Evolutionary conservation across 768 basidiomycete species (phyloP).

Genomic region (Panaeolus papilionaceus): DNA sequence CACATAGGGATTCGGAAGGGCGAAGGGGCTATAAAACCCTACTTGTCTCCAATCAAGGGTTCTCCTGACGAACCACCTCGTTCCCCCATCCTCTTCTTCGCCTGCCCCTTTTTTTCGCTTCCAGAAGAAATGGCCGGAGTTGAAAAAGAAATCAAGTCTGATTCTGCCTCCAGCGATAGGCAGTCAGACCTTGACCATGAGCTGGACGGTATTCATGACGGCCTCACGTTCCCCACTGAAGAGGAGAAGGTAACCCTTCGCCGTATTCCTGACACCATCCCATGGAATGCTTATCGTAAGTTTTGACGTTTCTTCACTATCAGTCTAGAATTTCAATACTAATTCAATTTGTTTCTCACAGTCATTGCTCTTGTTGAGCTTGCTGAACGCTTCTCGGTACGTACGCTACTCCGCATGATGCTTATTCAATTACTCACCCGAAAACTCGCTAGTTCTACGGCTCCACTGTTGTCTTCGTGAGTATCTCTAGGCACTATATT

Average conservation of each 20-base stretch:
- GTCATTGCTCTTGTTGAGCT: slow-evolving; percentile 73
- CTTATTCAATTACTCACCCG: slow-evolving; percentile 12
- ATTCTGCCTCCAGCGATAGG: slow-evolving; percentile 25
- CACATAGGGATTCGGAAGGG: neutral
- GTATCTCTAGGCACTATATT: slow-evolving; percentile 16
- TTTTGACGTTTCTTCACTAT: slow-evolving; percentile 17
- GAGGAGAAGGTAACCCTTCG: slow-evolving; percentile 64
- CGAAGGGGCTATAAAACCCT: slow-evolving; percentile 1
- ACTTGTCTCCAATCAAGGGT: neutral
- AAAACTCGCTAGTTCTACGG: slow-evolving; percentile 45
- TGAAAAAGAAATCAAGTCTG: slow-evolving; percentile 26
- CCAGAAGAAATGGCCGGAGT: slow-evolving; percentile 29
- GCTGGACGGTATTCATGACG: slow-evolving; percentile 48
- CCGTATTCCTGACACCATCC: slow-evolving; percentile 63
- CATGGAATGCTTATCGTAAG: slow-evolving; percentile 63
- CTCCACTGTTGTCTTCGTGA: slow-evolving; percentile 56
- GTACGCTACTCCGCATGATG: slow-evolving; percentile 22
- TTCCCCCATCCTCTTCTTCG: slow-evolving; percentile 9
- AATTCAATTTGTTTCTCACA: slow-evolving; percentile 28
- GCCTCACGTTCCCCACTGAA: slow-evolving; percentile 67
- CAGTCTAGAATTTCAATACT: neutral
- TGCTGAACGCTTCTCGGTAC: slow-evolving; percentile 76
- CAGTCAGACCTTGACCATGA: slow-evolving; percentile 28
- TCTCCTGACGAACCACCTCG: slow-evolving; percentile 8
- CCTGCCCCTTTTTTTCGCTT: neutral